These are phyloP conservation scores for Fomitopsis pinicola DNA, from an alignment of 1,284 basidiomycete genomes.

Conservation along the genomic window DNA sequence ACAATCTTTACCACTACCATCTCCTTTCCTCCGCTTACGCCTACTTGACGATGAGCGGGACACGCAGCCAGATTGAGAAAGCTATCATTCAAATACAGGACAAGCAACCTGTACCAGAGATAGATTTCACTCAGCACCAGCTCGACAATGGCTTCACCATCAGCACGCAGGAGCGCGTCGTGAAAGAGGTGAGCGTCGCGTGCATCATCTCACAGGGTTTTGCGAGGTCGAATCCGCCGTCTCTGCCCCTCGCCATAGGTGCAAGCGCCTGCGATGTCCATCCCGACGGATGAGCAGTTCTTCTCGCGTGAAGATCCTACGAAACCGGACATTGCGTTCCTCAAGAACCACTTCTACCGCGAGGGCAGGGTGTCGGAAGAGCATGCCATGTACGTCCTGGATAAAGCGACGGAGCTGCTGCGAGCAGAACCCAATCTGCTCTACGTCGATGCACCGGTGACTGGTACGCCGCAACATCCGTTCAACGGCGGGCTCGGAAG, in stretches of 20 bases:
- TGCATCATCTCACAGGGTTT: background rate
- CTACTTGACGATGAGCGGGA: conserved; percentile 24
- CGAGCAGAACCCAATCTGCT: conserved; percentile 81
- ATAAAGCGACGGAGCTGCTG: conserved; percentile 75
- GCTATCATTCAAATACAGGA: conserved; percentile 73
- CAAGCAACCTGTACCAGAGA: conserved; percentile 57
- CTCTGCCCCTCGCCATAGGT: conserved; percentile 46
- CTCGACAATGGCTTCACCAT: conserved; percentile 86
- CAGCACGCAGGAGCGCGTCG: conserved; percentile 81
- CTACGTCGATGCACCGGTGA: conserved; percentile 91
- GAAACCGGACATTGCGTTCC: conserved; percentile 94
- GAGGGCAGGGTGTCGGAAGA: conserved; percentile 91
- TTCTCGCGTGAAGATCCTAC: conserved; percentile 78
- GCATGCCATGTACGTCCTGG: conserved; percentile 85
- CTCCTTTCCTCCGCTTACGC: conserved; percentile 13
- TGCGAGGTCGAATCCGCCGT: background rate
- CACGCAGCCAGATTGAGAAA: conserved; percentile 58
- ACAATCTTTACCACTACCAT: conserved; percentile 12
- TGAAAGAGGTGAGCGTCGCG: conserved; percentile 65
- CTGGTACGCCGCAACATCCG: conserved; percentile 49
- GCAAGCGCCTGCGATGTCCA: conserved; percentile 91
- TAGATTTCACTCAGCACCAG: conserved; percentile 87
- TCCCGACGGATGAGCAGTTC: conserved; percentile 93
- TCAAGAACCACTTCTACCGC: conserved; percentile 99
- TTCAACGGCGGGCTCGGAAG: background rate